These are phyloP conservation scores for Xylaria castorea DNA, from an alignment of 495 filamentous ascomycete genomes.

Conservation along the genomic window DNA sequence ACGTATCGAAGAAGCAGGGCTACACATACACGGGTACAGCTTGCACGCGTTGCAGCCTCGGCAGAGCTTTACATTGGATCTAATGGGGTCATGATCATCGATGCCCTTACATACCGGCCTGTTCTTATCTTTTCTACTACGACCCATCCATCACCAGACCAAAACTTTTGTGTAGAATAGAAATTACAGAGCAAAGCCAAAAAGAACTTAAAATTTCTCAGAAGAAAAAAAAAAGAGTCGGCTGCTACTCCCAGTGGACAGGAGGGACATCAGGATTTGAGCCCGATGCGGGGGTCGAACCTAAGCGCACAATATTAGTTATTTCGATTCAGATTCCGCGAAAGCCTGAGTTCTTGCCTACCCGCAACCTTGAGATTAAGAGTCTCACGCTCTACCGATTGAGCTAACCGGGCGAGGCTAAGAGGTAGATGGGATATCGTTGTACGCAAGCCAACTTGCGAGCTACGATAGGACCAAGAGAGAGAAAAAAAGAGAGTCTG, in stretches of 20 bases:
- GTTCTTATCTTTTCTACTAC: neutral
- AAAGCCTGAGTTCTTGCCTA: constrained; percentile 8
- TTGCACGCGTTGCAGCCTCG: neutral
- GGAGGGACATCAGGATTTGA: constrained; percentile 44
- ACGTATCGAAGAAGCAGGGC: neutral
- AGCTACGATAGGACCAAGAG: neutral
- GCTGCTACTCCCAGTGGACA: constrained; percentile 32
- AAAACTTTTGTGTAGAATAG: neutral
- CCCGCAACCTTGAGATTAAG: constrained; percentile 27
- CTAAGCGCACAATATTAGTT: constrained; percentile 1
- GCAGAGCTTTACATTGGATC: neutral
- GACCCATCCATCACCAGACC: neutral
- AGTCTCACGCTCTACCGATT: constrained; percentile 84
- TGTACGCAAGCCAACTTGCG: neutral
- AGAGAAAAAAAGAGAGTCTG: neutral
- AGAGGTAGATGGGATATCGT: neutral
- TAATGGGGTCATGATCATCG: neutral
- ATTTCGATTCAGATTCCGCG: neutral
- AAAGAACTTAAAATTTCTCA: neutral
- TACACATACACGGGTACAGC: neutral
- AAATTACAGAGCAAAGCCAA: neutral
- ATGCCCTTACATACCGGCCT: neutral
- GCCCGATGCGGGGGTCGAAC: constrained; percentile 52
- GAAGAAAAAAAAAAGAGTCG: constrained; percentile 20
- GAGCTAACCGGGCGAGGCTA: constrained; percentile 64